Evolutionary conservation across 148 eudicot species (phyloP).

Genomic region (Nepenthes gracilis): DNA sequence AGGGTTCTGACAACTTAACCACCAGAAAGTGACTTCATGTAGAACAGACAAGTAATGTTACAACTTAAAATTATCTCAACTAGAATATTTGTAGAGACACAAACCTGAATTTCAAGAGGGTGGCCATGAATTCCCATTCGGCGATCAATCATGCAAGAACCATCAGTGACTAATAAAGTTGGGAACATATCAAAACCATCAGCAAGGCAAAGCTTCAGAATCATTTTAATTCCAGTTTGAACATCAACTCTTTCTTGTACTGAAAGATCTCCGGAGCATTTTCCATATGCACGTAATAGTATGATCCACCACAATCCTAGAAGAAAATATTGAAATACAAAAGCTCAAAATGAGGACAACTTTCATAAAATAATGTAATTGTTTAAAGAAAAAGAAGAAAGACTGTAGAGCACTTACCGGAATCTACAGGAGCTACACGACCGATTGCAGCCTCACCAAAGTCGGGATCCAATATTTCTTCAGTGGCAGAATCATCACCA

Average conservation of each 20-base stretch:
- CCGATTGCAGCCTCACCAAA: constrained; percentile 98
- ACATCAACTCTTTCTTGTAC: constrained; percentile 83
- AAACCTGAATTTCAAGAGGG: constrained; percentile 93
- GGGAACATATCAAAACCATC: constrained; percentile 97
- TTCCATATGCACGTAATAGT: constrained; percentile 78
- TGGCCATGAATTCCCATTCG: constrained; percentile 97
- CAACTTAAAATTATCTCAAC: too few species aligned
- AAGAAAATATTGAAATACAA: background rate
- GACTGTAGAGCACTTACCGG: constrained; percentile 34
- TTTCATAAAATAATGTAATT: background rate
- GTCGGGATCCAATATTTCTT: constrained; percentile 86
- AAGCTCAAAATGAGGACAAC: background rate
- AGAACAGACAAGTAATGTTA: too few species aligned
- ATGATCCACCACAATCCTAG: constrained; percentile 96
- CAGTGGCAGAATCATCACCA: constrained; percentile 51
- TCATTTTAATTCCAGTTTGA: constrained; percentile 69
- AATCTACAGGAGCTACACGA: constrained; percentile 92
- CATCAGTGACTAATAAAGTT: constrained; percentile 83
- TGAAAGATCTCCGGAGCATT: constrained; percentile 64
- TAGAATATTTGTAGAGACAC: constrained; percentile 4
- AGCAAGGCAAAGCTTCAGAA: constrained; percentile 62
- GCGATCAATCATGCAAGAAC: constrained; percentile 95
- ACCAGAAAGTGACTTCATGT: background rate
- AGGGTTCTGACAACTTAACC: too few species aligned
- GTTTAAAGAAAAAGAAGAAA: background rate